Percentiles rank a stretch among this genome's conserved stretches.
Conservation (phyloP, 805 yeast genomes). For the Brettanomyces naardenensis region DNA sequence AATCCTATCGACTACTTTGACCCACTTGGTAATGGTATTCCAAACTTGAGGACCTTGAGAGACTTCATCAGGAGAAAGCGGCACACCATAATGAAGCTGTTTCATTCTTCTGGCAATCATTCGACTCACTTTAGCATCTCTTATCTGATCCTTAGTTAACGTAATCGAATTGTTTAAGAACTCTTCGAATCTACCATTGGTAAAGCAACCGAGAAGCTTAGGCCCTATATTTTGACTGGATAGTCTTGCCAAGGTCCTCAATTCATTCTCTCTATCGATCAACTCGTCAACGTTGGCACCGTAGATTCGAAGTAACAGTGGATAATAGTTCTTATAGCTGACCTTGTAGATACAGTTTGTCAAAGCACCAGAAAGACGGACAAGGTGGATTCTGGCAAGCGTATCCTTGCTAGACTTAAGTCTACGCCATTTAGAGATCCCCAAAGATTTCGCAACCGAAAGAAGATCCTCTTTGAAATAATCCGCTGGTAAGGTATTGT, state of each 20-base stretch:
- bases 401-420: slow-evolving; percentile 29
- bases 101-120: slow-evolving; percentile 95
- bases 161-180: slow-evolving; percentile 78
- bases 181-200: slow-evolving; percentile 92
- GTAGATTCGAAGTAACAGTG: slow-evolving; percentile 71
- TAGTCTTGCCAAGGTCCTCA: slow-evolving; percentile 62
- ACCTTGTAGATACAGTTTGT: slow-evolving; percentile 85
- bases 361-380: slow-evolving; percentile 83
- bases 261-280: slow-evolving; percentile 79
- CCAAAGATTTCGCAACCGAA: slow-evolving; percentile 51
- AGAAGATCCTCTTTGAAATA: slow-evolving; percentile 79
- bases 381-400: slow-evolving; percentile 40
- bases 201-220: slow-evolving; percentile 75
- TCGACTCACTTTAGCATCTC: slow-evolving; percentile 67
- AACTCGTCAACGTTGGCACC: slow-evolving; percentile 83
- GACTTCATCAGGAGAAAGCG: slow-evolving; percentile 49
- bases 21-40: slow-evolving; percentile 69
- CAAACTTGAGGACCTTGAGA: slow-evolving; percentile 60
- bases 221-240: slow-evolving; percentile 83
- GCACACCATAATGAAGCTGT: slow-evolving; percentile 79
- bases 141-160: slow-evolving; percentile 61
- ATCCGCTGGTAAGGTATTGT: slow-evolving; percentile 71
- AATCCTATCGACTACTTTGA: slow-evolving; percentile 34
- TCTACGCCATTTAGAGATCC: slow-evolving; percentile 74
- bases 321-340: slow-evolving; percentile 34